phyloP scores from a whole-genome alignment of 257 asterid genomes.

The Jaltomata sinuosa region DNA sequence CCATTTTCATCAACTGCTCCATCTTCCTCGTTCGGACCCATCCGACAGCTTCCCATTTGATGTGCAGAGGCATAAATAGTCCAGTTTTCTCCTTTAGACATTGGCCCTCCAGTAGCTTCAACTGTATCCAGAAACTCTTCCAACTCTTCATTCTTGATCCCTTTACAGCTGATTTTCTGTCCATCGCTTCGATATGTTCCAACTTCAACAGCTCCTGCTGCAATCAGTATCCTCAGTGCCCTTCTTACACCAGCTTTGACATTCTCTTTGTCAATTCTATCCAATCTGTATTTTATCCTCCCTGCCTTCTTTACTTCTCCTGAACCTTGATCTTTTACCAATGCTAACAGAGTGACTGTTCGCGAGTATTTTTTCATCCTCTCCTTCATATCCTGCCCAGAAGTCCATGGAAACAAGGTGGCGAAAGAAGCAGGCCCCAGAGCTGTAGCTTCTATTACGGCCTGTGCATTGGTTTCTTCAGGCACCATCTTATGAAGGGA shows the following conservation, averaged over 20 bases:
- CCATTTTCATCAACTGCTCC: slow-evolving; percentile 81
- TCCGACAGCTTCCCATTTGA: slow-evolving; percentile 87
- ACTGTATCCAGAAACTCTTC: slow-evolving; percentile 67
- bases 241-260: slow-evolving; percentile 52
- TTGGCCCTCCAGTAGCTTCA: slow-evolving; percentile 45
- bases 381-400: slow-evolving; percentile 48
- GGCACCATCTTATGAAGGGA: slow-evolving; percentile 54
- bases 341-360: slow-evolving; percentile 53
- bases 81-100: slow-evolving; percentile 44
- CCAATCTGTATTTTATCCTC: slow-evolving; percentile 24
- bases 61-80: slow-evolving; percentile 67
- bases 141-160: slow-evolving; percentile 35
- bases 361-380: slow-evolving; percentile 53
- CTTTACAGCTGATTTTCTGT: slow-evolving; percentile 46
- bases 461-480: slow-evolving; percentile 28
- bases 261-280: slow-evolving; percentile 43
- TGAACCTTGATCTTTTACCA: slow-evolving; percentile 51
- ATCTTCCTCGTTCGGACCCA: slow-evolving; percentile 54
- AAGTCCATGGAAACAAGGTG: slow-evolving; percentile 56
- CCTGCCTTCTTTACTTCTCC: slow-evolving; percentile 62
- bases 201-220: slow-evolving; percentile 88
- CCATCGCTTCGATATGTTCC: slow-evolving; percentile 85
- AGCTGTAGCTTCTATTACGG: slow-evolving; percentile 54
- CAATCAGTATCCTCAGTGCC: slow-evolving; percentile 60
- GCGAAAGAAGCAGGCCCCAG: slow-evolving; percentile 65